Evolutionary conservation across 148 eudicot species (phyloP), one percentile per base, ranked within the genome.

Genomic region (Persicaria tinctoria): DNA sequence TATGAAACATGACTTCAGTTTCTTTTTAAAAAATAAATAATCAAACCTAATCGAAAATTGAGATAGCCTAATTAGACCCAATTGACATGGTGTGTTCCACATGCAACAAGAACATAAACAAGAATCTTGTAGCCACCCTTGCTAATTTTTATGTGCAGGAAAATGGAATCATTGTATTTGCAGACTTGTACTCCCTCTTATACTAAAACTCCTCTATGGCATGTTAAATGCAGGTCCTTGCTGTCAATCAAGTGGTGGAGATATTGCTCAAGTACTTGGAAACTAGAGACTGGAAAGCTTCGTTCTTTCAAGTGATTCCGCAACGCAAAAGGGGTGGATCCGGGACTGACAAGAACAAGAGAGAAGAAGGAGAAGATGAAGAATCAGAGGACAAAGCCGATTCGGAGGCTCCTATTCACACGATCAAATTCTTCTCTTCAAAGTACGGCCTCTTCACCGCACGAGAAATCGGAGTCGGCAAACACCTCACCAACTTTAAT

Each of bases 241-340:
- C 98, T 0, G 98, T 95, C 72, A 95, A 95, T 80, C 97, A 95
- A 86, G 98, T 95, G 74, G 75, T 90, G 76, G 98, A 95, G 87
- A 95, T 95, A 80, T 80, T 95, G 72, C 92, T 95, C 71, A 89
- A 87, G 87, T 95, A 82, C 84, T 75, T 92, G 85, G 98, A 92
- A 79, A 84, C 93, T 13, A 89, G 79, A 83, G 98, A 95, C 77
- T 95, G 98, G 98, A 95, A 86, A 84, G 66, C 82, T 62, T 81
- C 98, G 74, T 95, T 92, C 82, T 95, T 92, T 82, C 75, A 87
- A 56, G 97, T 91, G 59, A 86, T 95, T 72, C 98, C 98, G 79
- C 97, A 81, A 53, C 86, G 97, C 81, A 95, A 95, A 89, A 85
- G 90, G 79, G 73, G 81, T 72, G 92, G 84, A 83, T 84, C 74